A percentile compares a stretch with the other conserved stretches of the same genome.
These are phyloP conservation scores for Aspergillus quadricinctus DNA, from an alignment of 2,329 filamentous ascomycete species.

Conservation along the genomic window DNA sequence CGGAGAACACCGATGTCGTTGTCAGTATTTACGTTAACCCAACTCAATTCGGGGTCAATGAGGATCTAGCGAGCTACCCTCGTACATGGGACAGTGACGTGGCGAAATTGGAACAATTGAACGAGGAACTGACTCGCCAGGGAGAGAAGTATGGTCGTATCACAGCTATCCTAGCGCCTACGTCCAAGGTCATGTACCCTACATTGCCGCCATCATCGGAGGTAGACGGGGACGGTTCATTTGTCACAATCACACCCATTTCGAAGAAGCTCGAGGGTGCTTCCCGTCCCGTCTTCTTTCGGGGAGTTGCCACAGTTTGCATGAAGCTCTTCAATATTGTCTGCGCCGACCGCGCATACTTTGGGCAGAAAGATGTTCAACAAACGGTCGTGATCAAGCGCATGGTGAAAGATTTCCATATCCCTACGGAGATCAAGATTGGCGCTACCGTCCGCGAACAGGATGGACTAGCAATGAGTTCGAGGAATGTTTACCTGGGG, in stretches of 20 bases:
- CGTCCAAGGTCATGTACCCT: conserved; percentile 82
- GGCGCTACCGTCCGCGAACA: conserved; percentile 69
- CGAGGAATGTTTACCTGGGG: conserved; percentile 89
- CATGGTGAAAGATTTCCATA: conserved; percentile 81
- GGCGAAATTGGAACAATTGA: conserved; percentile 61
- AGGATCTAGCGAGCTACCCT: conserved; percentile 86
- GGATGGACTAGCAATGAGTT: conserved; percentile 87
- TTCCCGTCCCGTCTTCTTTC: conserved; percentile 88
- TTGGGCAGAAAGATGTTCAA: conserved; percentile 97
- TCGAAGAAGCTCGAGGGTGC: conserved; percentile 76
- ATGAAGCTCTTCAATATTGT: conserved; percentile 90
- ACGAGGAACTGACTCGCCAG: conserved; percentile 65
- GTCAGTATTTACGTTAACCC: conserved; percentile 96
- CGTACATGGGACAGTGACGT: conserved; percentile 82
- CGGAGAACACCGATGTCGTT: conserved; percentile 79
- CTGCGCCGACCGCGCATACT: conserved; percentile 74
- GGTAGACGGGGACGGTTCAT: conserved; percentile 73
- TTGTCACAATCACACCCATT: conserved; percentile 85
- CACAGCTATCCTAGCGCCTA: conserved; percentile 80
- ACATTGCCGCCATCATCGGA: conserved; percentile 69
- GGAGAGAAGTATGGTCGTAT: conserved; percentile 58
- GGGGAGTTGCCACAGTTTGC: conserved; percentile 92
- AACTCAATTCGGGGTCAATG: conserved; percentile 85
- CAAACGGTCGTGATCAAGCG: conserved; percentile 86
- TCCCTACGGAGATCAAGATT: conserved; percentile 70